Conservation (phyloP, 1,284 basidiomycete species). For the Cystobasidium pallidum region DNA sequence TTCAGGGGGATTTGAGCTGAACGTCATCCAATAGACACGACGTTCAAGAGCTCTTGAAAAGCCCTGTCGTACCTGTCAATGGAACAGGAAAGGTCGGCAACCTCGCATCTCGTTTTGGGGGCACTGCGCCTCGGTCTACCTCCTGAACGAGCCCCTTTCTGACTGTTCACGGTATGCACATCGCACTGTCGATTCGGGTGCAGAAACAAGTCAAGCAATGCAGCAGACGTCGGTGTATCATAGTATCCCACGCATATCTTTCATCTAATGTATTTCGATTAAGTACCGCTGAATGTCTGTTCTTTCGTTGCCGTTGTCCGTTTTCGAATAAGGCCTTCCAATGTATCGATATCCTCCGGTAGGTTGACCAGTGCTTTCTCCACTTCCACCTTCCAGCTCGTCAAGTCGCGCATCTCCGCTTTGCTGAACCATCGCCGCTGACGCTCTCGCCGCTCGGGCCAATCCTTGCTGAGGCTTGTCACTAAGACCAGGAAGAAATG, state of each 20-base stretch:
- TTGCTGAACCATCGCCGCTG: conserved; percentile 21
- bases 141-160: neutral
- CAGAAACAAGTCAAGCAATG: neutral
- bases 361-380: conserved; percentile 12
- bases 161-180: too few relatives aligned
- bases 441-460: conserved; percentile 41
- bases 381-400: conserved; percentile 29
- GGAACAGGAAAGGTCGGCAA: conserved; percentile 20
- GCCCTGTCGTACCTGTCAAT: conserved; percentile 25
- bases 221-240: conserved; percentile 7
- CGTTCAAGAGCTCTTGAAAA: conserved; percentile 4
- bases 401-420: conserved; percentile 3
- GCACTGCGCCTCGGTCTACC: neutral
- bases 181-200: neutral
- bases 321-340: conserved; percentile 11
- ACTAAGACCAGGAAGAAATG: conserved; percentile 36
- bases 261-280: too few relatives aligned
- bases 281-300: neutral
- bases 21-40: neutral
- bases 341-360: conserved; percentile 1
- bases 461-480: conserved; percentile 25
- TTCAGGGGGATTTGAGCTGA: neutral
- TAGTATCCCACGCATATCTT: neutral
- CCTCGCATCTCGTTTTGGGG: conserved; percentile 17
- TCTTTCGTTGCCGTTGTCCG: neutral